Conservation (phyloP, 768 basidiomycete species). For the Tylopilus subfusipes region DNA sequence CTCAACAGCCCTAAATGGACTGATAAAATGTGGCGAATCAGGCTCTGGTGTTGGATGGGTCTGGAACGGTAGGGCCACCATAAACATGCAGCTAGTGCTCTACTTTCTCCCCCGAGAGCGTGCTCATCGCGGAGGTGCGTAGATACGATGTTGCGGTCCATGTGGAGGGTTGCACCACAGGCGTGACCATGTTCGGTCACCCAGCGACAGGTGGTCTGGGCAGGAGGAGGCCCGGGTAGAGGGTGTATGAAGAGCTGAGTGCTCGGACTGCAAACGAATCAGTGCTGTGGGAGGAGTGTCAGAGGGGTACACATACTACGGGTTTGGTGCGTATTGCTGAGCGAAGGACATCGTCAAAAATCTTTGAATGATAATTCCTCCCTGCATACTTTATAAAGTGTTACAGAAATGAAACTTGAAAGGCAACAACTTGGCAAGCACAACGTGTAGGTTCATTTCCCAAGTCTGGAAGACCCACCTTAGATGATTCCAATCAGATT, state of each 20-base stretch:
- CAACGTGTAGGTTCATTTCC: too few species aligned
- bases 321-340: neutral
- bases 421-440: too few species aligned
- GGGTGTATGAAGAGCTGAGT: neutral
- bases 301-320: neutral
- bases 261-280: neutral
- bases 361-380: too few species aligned
- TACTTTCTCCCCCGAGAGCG: neutral
- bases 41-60: neutral
- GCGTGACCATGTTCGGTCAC: neutral
- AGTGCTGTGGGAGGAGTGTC: neutral
- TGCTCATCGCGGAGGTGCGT: slow-evolving; percentile 3
- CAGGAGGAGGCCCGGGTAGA: neutral
- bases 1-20: neutral
- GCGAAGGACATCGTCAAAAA: too few species aligned
- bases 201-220: neutral
- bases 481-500: too few species aligned
- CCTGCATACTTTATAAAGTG: too few species aligned
- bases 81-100: neutral
- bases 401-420: too few species aligned
- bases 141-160: neutral
- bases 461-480: too few species aligned
- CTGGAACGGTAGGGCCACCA: neutral
- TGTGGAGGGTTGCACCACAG: neutral
- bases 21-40: neutral